A percentile compares a stretch with the other conserved stretches of the same genome.
Evolutionary conservation across 2,329 filamentous ascomycete species (phyloP).

Genomic region (Sphaerulina vaccinii): DNA sequence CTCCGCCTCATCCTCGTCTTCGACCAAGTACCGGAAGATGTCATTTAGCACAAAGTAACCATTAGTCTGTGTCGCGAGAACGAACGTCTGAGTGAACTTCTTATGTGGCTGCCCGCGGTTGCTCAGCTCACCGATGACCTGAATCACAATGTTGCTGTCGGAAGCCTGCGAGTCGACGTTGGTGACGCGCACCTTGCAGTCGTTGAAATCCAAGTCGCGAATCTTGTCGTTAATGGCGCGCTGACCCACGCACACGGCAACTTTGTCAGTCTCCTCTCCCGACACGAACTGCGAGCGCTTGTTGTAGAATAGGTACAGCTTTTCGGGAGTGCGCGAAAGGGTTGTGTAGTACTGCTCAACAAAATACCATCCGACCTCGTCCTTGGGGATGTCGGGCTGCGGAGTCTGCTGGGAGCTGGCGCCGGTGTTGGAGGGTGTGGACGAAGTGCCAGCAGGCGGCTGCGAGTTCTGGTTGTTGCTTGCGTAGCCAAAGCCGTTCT

Average conservation of each 20-base stretch:
- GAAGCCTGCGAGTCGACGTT: conserved; percentile 97
- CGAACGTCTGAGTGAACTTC: conserved; percentile 97
- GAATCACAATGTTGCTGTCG: conserved; percentile 89
- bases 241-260: conserved; percentile 82
- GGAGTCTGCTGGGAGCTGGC: conserved; percentile 17
- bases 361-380: conserved; percentile 99
- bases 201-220: conserved; percentile 87
- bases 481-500: conserved; percentile 34
- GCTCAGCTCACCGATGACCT: conserved; percentile 96
- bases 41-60: conserved; percentile 99
- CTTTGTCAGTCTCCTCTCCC: conserved; percentile 84
- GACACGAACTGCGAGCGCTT: conserved; percentile 95
- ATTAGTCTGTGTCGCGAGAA: conserved; percentile 91
- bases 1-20: conserved; percentile 68
- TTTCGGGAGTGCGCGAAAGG: conserved; percentile 88
- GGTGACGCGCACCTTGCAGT: conserved; percentile 96
- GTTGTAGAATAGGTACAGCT: conserved; percentile 94
- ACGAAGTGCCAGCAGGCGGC: conserved; percentile 24
- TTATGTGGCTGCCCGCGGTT: conserved; percentile 88
- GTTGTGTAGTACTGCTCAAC: conserved; percentile 99
- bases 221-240: conserved; percentile 92
- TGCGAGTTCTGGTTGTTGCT: conserved; percentile 33
- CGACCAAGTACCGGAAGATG: conserved; percentile 89
- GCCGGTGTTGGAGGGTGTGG: conserved; percentile 26
- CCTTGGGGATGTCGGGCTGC: conserved; percentile 62